Percentiles rank a stretch among this genome's conserved stretches.
These are phyloP conservation scores for Neophaeococcomyces aloes DNA, from an alignment of 2,329 filamentous ascomycete genomes.

Conservation along the genomic window DNA sequence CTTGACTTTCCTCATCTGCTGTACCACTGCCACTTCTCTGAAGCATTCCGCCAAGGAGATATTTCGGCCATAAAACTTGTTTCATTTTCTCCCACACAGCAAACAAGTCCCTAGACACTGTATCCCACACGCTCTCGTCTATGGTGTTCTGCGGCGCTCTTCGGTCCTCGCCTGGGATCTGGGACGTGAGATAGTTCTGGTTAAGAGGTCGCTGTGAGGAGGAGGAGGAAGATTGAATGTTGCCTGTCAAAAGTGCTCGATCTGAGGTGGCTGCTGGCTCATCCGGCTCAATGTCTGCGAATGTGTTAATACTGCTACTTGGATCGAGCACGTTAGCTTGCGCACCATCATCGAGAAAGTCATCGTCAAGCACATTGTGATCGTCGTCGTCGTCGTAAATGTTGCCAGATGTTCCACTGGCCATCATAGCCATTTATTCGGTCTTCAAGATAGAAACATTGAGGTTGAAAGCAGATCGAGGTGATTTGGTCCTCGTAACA, in stretches of 20 bases:
- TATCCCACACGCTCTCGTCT: constrained; percentile 95
- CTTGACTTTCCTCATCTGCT: constrained; percentile 45
- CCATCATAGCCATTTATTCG: constrained; percentile 23
- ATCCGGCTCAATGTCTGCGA: constrained; percentile 70
- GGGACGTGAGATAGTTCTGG: constrained; percentile 74
- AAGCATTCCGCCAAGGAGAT: constrained; percentile 64
- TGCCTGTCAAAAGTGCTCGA: constrained; percentile 71
- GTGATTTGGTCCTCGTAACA: background rate
- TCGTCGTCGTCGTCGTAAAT: constrained; percentile 21
- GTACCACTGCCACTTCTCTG: constrained; percentile 46
- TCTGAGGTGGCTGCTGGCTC: constrained; percentile 64
- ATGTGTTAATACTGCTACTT: constrained; percentile 62
- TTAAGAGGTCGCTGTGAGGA: constrained; percentile 47
- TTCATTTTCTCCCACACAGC: constrained; percentile 98
- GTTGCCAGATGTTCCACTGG: constrained; percentile 20
- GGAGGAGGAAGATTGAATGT: constrained; percentile 59
- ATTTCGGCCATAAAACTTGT: constrained; percentile 92
- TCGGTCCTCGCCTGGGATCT: constrained; percentile 86
- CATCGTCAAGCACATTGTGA: constrained; percentile 24
- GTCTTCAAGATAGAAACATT: background rate
- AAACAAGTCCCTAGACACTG: constrained; percentile 78
- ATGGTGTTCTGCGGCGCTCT: constrained; percentile 84
- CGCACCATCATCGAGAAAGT: constrained; percentile 33
- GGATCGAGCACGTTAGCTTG: constrained; percentile 45
- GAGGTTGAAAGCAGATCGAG: background rate